Conservation (phyloP, 257 asterid genomes). For the Paulownia fortunei region DNA sequence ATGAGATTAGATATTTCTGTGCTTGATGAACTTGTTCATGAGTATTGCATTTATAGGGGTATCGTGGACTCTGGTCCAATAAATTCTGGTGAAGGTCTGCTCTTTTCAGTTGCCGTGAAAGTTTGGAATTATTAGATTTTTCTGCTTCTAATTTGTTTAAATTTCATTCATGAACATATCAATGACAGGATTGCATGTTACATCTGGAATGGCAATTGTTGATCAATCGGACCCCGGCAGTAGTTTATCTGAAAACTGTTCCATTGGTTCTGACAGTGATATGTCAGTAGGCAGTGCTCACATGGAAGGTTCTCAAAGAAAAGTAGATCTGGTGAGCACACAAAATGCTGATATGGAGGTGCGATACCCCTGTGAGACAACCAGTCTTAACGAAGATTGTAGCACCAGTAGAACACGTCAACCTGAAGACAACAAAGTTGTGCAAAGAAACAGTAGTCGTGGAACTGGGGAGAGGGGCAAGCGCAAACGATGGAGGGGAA, state of each 20-base stretch:
- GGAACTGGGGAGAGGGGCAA: constrained; percentile 77
- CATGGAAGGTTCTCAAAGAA: constrained; percentile 54
- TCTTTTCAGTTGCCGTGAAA: not conserved
- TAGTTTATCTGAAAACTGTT: constrained; percentile 52
- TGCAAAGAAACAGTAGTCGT: constrained; percentile 58
- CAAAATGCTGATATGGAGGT: constrained; percentile 61
- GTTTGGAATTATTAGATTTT: not conserved
- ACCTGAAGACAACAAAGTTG: constrained; percentile 49
- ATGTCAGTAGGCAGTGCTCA: constrained; percentile 49
- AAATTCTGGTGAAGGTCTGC: constrained; percentile 48
- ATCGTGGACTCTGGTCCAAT: constrained; percentile 61
- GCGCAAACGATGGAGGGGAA: constrained; percentile 95
- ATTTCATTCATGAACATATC: constrained; percentile 14
- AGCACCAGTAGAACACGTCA: constrained; percentile 76
- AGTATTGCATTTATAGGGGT: constrained; percentile 94
- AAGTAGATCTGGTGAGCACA: constrained; percentile 42
- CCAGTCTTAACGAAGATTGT: constrained; percentile 64
- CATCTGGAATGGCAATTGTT: constrained; percentile 39
- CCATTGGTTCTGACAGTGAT: constrained; percentile 62
- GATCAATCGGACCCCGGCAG: constrained; percentile 56
- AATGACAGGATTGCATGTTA: constrained; percentile 47
- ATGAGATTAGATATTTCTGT: constrained; percentile 70
- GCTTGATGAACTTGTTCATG: constrained; percentile 92
- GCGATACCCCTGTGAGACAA: constrained; percentile 65
- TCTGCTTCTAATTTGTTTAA: constrained; percentile 11